Evolutionary conservation across 1,284 basidiomycete species (phyloP).

Genomic region (Caloboletus inedulis): DNA sequence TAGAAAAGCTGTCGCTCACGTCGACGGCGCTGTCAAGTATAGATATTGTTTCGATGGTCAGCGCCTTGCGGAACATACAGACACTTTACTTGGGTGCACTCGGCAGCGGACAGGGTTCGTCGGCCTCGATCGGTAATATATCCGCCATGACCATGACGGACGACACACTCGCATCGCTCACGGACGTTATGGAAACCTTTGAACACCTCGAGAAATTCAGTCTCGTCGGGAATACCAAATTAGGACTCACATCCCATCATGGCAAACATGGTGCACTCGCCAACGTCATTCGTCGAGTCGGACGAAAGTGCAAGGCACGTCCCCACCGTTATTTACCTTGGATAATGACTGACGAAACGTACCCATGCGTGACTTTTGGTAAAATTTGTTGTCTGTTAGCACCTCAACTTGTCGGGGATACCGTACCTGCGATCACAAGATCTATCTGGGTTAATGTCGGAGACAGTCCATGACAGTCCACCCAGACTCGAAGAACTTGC

Average conservation of each 20-base stretch:
- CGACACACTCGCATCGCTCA: slow-evolving; percentile 43
- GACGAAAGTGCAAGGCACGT: slow-evolving; percentile 56
- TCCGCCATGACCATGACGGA: slow-evolving; percentile 58
- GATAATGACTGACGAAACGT: neutral
- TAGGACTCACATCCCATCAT: slow-evolving; percentile 41
- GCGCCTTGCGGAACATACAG: slow-evolving; percentile 40
- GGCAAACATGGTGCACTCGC: slow-evolving; percentile 38
- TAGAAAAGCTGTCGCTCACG: slow-evolving; percentile 62
- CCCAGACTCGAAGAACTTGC: slow-evolving; percentile 47
- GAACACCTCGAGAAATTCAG: slow-evolving; percentile 48
- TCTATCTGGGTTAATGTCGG: slow-evolving; percentile 47
- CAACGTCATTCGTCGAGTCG: slow-evolving; percentile 50
- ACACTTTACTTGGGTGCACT: slow-evolving; percentile 60
- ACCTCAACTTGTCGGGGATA: slow-evolving; percentile 57
- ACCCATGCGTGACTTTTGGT: neutral
- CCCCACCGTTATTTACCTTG: neutral
- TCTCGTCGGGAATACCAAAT: slow-evolving; percentile 60
- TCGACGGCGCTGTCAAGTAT: slow-evolving; percentile 46
- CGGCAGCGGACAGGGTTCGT: slow-evolving; percentile 47
- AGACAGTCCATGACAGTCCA: slow-evolving; percentile 28
- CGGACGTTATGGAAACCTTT: slow-evolving; percentile 39
- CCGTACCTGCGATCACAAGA: slow-evolving; percentile 50
- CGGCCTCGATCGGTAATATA: slow-evolving; percentile 43
- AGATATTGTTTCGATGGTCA: slow-evolving; percentile 43
- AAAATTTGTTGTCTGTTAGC: slow-evolving; percentile 26